These are phyloP conservation scores for Paratinospora sagittata DNA, from an alignment of 164 flowering plant genomes.

Conservation along the genomic window DNA sequence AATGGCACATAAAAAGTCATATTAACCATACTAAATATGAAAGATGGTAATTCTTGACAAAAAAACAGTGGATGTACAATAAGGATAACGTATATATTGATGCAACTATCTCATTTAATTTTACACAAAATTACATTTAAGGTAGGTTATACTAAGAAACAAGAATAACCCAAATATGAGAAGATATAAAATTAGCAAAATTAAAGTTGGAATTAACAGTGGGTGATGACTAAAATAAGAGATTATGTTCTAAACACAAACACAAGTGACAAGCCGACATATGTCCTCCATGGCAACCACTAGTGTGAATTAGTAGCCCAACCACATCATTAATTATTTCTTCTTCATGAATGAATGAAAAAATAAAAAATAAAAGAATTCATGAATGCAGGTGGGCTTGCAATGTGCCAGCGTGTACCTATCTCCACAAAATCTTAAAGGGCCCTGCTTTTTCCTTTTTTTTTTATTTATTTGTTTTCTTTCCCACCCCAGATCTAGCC, in stretches of 20 bases:
- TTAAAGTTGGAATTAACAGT: not conserved
- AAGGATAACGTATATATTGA: no score
- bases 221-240: no score
- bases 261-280: not conserved
- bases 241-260: not conserved
- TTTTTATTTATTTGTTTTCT: not conserved
- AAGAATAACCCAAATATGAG: not conserved
- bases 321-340: conserved; percentile 1
- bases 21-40: no score
- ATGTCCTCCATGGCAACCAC: not conserved
- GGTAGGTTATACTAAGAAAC: not conserved
- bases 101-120: no score
- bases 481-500: not conserved
- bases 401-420: not conserved
- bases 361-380: not conserved
- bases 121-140: not conserved
- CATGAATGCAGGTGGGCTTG: not conserved
- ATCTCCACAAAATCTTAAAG: not conserved
- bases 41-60: no score
- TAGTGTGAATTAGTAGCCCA: not conserved
- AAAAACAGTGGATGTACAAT: no score
- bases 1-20: no score
- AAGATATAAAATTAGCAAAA: not conserved
- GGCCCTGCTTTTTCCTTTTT: not conserved
- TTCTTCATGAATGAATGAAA: not conserved